phyloP scores from a whole-genome alignment of 2,329 filamentous ascomycete genomes.

The Colletotrichum higginsianum region DNA sequence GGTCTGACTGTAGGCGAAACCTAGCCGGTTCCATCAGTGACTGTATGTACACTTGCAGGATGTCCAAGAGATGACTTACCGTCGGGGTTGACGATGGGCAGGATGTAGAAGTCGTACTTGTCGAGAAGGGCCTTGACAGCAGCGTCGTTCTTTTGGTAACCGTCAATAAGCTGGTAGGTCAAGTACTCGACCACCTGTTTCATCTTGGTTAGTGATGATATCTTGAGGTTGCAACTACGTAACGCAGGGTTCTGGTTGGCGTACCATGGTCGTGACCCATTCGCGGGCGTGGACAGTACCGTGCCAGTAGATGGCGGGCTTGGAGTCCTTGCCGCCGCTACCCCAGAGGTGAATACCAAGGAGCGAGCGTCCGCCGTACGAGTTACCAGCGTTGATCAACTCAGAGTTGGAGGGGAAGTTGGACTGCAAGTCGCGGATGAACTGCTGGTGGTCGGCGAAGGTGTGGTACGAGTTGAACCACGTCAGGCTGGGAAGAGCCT shows the following conservation, averaged over 20 bases:
- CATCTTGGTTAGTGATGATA: no score
- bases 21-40: slow-evolving; percentile 48
- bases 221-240: no score
- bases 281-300: slow-evolving; percentile 73
- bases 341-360: slow-evolving; percentile 74
- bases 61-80: slow-evolving; percentile 52
- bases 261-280: slow-evolving; percentile 70
- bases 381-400: slow-evolving; percentile 64
- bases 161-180: slow-evolving; percentile 62
- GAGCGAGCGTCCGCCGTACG: slow-evolving; percentile 67
- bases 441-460: slow-evolving; percentile 66
- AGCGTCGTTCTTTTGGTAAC: slow-evolving; percentile 57
- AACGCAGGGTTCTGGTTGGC: not conserved
- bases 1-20: slow-evolving; percentile 72
- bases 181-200: slow-evolving; percentile 65
- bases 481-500: slow-evolving; percentile 48
- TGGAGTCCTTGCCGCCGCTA: slow-evolving; percentile 57
- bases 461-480: slow-evolving; percentile 70
- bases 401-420: slow-evolving; percentile 61
- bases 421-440: slow-evolving; percentile 60
- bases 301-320: slow-evolving; percentile 70
- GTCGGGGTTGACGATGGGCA: slow-evolving; percentile 75
- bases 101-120: slow-evolving; percentile 77
- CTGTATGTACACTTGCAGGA: not conserved
- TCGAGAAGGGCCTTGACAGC: slow-evolving; percentile 64